phyloP scores from a whole-genome alignment of 2,329 filamentous ascomycete species.

The Paecilomyces variotii region DNA sequence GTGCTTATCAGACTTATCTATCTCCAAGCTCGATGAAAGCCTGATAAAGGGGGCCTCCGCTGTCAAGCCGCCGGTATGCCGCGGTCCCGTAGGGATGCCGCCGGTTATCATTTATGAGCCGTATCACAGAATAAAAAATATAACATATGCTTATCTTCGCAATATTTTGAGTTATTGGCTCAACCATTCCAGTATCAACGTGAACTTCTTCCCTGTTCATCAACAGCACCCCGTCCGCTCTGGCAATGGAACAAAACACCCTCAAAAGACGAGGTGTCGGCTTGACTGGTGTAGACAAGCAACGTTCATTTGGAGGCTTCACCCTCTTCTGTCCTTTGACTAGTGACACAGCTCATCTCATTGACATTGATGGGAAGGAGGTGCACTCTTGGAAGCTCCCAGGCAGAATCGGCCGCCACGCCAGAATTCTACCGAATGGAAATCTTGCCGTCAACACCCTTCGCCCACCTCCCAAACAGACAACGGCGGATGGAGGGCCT shows the following conservation, averaged over 20 bases:
- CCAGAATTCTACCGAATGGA: constrained; percentile 37
- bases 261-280: constrained; percentile 35
- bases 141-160: too few species aligned
- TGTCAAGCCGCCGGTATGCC: constrained; percentile 8
- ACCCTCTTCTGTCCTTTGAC: constrained; percentile 37
- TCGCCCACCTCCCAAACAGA: constrained; percentile 21
- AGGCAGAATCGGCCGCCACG: constrained; percentile 35
- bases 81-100: constrained; percentile 7
- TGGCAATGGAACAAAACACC: constrained; percentile 37
- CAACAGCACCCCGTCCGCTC: not conserved
- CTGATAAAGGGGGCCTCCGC: not conserved
- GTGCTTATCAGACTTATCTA: constrained; percentile 5
- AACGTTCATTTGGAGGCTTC: constrained; percentile 32
- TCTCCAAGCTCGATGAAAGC: not conserved
- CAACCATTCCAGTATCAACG: too few species aligned
- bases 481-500: constrained; percentile 16
- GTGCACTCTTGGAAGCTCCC: constrained; percentile 39
- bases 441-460: constrained; percentile 39
- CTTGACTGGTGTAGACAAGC: constrained; percentile 31
- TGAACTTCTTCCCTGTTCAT: too few species aligned
- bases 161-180: too few species aligned
- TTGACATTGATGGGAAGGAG: constrained; percentile 35
- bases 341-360: constrained; percentile 30
- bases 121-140: too few species aligned
- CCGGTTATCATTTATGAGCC: not conserved